phyloP scores from a whole-genome alignment of 441 rosid species.

The Syzygium malaccense region DNA sequence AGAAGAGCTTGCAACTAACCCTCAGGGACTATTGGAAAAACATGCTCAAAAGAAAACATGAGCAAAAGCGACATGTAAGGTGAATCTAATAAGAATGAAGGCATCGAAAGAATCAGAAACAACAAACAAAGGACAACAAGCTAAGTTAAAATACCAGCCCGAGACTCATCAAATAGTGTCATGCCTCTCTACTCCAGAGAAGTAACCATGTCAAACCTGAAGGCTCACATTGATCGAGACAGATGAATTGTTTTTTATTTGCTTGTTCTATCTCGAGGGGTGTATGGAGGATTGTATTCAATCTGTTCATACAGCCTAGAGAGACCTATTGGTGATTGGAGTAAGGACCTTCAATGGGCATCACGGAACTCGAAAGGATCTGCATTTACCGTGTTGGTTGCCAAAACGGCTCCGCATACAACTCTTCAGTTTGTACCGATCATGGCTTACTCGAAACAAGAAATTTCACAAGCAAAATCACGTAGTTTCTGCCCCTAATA shows the following conservation, averaged over 20 bases:
- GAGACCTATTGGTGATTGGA: not conserved
- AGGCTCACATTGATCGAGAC: not conserved
- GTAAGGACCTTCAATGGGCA: not conserved
- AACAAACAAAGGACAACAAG: not conserved
- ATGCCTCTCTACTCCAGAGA: not conserved
- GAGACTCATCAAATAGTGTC: not conserved
- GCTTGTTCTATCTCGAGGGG: not conserved
- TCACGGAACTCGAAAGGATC: not conserved
- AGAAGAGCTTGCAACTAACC: not conserved
- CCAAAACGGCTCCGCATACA: not conserved
- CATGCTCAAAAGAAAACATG: not conserved
- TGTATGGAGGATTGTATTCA: not conserved
- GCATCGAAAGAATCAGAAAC: not conserved
- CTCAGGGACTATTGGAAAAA: not conserved
- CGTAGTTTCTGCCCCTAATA: not conserved
- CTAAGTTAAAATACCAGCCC: not conserved
- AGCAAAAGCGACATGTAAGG: not conserved
- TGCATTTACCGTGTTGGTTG: not conserved
- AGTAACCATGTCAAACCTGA: not conserved
- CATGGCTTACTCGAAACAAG: not conserved
- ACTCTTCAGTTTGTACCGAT: not conserved
- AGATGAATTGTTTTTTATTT: not conserved
- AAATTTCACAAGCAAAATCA: not conserved
- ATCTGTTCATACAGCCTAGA: not conserved
- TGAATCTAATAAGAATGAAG: not conserved